phyloP scores from a whole-genome alignment of 257 asterid genomes.

The Jacaranda copaia region DNA sequence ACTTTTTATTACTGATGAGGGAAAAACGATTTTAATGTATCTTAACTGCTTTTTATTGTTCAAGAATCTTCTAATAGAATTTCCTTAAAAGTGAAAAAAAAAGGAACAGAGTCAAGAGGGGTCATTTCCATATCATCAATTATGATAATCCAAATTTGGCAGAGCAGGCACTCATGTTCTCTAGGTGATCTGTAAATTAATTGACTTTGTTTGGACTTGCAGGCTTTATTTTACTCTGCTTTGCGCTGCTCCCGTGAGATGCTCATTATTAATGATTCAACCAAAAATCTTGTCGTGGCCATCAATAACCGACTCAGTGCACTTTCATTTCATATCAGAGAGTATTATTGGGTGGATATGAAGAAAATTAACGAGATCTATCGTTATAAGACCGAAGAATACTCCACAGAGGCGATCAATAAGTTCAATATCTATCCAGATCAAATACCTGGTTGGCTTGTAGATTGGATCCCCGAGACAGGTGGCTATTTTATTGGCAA shows the following conservation, averaged over 20 bases:
- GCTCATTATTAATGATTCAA: conserved; percentile 64
- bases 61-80: too few species aligned
- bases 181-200: not conserved
- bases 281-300: conserved; percentile 68
- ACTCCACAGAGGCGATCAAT: conserved; percentile 71
- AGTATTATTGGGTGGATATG: conserved; percentile 73
- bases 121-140: too few species aligned
- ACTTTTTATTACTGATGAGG: too few species aligned
- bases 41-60: too few species aligned
- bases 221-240: conserved; percentile 83
- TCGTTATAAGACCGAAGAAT: conserved; percentile 77
- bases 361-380: conserved; percentile 72
- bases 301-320: conserved; percentile 73
- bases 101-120: too few species aligned
- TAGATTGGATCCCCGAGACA: conserved; percentile 86
- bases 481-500: conserved; percentile 91
- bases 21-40: too few species aligned
- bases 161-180: not conserved
- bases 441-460: conserved; percentile 86
- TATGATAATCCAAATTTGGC: too few species aligned
- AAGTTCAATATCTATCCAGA: conserved; percentile 90
- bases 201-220: conserved; percentile 11
- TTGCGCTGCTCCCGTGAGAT: conserved; percentile 77
- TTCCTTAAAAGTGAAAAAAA: too few species aligned
- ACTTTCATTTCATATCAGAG: conserved; percentile 73